Evolutionary conservation across 164 flowering plant species (phyloP), one percentile per base, ranked within the genome.

Genomic region (Umbellularia californica): DNA sequence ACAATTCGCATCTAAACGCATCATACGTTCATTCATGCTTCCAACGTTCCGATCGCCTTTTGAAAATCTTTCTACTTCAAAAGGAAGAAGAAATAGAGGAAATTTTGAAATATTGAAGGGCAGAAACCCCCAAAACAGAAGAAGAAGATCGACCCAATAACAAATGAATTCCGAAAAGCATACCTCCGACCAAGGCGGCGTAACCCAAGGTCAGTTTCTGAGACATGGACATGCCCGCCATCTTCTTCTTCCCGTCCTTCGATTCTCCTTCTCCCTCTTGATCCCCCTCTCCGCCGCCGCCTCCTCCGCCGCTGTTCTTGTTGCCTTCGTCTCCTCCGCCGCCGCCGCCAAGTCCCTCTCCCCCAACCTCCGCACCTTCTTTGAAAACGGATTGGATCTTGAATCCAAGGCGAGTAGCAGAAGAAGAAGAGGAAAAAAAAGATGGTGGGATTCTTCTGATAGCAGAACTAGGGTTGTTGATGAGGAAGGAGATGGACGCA

Each of bases 121-220:
- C 15, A 11, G 30, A 23, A 65, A 25, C 14, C 27, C 30, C 5
- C 6, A 23, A 65, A 65, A 25, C 12, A 15, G 13, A 27, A 69
- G 62, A 25, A 14, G 19, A 47, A 47, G 52, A 41, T 41, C 11
- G 47, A 41, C 47, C 47, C 47, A 41, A 1, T 1, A 41, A 25
- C 25, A 30, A 14, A n/a, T 9, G 33, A n/a, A 7, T 2, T n/a
- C 3, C 10, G 5, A 70, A n/a, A 23, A 50, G 22, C 50, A 62
- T 76, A 88, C 94, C 87, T 79, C 94, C 98, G 65, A 94, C 88
- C 17, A 94, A 87, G n/a, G 89, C 90, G 76, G 98, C 98, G 70
- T 92, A 94, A 23, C 89, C 97, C 7, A 94, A 82, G 27, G 97
- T 94, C 70, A 94, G 73, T 27, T 94, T 92, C 86, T 94, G 98